Evolutionary conservation across 1,284 basidiomycete genomes (phyloP), one percentile per base, ranked within the genome.

Genomic region (Ceratobasidium sp.): DNA sequence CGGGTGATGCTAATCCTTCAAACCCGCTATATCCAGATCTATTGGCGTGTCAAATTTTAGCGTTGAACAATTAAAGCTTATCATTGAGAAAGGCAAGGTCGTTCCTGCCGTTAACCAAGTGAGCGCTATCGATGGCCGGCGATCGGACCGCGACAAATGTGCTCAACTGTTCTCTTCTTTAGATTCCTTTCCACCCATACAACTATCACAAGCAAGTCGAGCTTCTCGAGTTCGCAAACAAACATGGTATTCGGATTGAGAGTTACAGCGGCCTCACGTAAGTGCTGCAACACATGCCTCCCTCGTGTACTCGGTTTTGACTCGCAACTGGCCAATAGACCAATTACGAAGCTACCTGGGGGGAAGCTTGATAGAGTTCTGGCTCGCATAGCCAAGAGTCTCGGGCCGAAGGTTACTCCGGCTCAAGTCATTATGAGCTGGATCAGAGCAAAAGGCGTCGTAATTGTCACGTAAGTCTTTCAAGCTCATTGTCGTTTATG

Each of bases 41-140:
- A 92, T 93, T 74, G 92, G 92, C n/a, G 90, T 94, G 28, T 91
- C 89, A 82, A 94, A 94, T 84, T 93, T 91, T 81, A 82, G 83
- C n/a, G 84, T 90, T 31, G 81, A 85, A 3, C 85, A 90, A 53
- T 85, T 93, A 49, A 84, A 89, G 79, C 84, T 85, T 31, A 82
- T 94, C 11, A 81, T 92, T 42, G 86, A 86, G 66, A 84, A 86
- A 1, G 89, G 89, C 1, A 88, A 88, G 75, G 82, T 91, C 78
- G 87, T 87, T 61, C 92, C 91, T 0, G 90, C 88, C 2, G 91
- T 91, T 56, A 93, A 94, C 82, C 93, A 94, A 84, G 91, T 89
- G 37, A 56, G 82, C 79, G 2, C 63, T 20, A 13, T 5, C 39
- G 39, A 42, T 42, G 13, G 39, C 39, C 39, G 13, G 39, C 13